Evolutionary conservation across 352 stramenopile genomes (phyloP), one percentile per base, ranked within the genome.

Genomic region (Phytophthora brassicae): DNA sequence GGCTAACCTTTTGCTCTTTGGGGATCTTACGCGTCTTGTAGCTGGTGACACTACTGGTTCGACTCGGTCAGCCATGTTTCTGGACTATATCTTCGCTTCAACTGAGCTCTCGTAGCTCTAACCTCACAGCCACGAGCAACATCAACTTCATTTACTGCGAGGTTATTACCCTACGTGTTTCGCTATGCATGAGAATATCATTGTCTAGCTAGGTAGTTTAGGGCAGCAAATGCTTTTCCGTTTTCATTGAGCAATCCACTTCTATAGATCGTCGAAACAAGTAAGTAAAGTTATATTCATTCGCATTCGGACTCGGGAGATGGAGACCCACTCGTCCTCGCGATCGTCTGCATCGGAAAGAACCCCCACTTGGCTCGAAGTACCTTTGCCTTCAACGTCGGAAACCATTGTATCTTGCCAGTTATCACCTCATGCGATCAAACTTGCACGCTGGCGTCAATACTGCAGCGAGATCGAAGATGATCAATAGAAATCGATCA

Each of bases 221-320:
- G 54, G 44, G 78, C 77, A 46, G 72, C 56, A 35, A 86, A 79
- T 6, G 79, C 74, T 64, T 92, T 93, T 24, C 86, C 75, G 90
- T 89, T 53, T 94, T 94, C 86, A 94, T 91, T 2, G 66, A 81
- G 47, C 84, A 89, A 68, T 90, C 77, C 13, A 89, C 77, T 13
- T 65, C 53, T 20, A n/a, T n/a, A 93, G 44, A 0, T 72, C 71
- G 12, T 83, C 74, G 38, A 91, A 90, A 11, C 62, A 60, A 41
- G 64, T 55, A 17, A 90, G 61, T 23, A 81, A 42, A 13, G 49
- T 58, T 24, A 82, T 88, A 31, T 77, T 68, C 71, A 92, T 76
- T 4, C 79, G 80, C 38, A 91, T 46, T 16, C 77, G 70, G 49
- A 91, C 70, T 3, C 74, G 79, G 36, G 74, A 70, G 29, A 74